Evolutionary conservation across 2,329 filamentous ascomycete species (phyloP).

Genomic region (Penicillium sp.): DNA sequence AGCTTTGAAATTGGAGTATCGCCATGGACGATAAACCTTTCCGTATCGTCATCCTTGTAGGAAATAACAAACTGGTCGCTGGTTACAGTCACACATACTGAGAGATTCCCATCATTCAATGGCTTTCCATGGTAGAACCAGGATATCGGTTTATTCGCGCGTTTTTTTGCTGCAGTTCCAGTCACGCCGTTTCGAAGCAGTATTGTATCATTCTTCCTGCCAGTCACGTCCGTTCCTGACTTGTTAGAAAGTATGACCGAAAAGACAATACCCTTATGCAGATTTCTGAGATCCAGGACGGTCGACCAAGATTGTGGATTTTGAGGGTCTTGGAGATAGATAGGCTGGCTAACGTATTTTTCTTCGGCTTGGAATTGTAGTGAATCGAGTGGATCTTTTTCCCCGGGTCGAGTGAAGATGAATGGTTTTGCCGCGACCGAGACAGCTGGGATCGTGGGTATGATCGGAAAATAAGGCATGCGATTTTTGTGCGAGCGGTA

Average conservation of each 20-base stretch:
- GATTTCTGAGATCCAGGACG: slow-evolving; percentile 3
- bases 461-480: slow-evolving; percentile 1
- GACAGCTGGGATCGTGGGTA: slow-evolving; percentile 3
- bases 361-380: slow-evolving; percentile 1
- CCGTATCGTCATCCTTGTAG: slow-evolving; percentile 3
- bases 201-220: slow-evolving; percentile 4
- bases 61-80: slow-evolving; percentile 10
- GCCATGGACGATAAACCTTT: background rate
- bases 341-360: slow-evolving; percentile 7
- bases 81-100: slow-evolving; percentile 4
- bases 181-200: slow-evolving; percentile 12
- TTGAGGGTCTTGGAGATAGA: slow-evolving; percentile 7
- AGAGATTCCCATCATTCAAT: slow-evolving; percentile 10
- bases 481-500: slow-evolving; percentile 3
- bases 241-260: slow-evolving; percentile 12
- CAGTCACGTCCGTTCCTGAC: background rate
- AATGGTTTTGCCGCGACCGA: slow-evolving; percentile 4
- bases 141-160: background rate
- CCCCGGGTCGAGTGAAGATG: slow-evolving; percentile 1
- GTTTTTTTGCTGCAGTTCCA: slow-evolving; percentile 12
- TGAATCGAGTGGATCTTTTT: background rate
- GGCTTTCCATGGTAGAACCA: slow-evolving; percentile 16
- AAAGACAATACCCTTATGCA: slow-evolving; percentile 9
- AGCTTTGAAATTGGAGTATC: slow-evolving; percentile 14
- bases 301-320: slow-evolving; percentile 5